A percentile compares a stretch with the other conserved stretches of the same genome.
phyloP scores from a whole-genome alignment of 768 basidiomycete species.

The Mycena rebaudengoi region DNA sequence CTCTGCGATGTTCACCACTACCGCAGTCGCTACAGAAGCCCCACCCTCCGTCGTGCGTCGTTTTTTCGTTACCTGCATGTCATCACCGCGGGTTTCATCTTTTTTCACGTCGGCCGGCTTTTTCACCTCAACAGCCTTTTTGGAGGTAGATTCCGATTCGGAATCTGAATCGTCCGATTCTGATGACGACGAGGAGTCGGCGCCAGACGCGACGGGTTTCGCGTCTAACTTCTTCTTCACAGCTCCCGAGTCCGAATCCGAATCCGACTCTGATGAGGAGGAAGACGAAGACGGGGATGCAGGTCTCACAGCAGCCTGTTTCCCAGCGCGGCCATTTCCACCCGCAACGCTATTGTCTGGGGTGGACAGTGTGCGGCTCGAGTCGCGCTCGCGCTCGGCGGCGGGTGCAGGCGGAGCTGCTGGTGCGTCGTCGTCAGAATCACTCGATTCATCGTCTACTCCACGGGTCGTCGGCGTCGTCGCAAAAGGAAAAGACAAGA shows the following conservation, averaged over 20 bases:
- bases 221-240: too few relatives aligned
- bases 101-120: slow-evolving; percentile 15
- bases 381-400: too few relatives aligned
- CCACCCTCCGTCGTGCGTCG: slow-evolving; percentile 64
- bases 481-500: slow-evolving; percentile 7
- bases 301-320: not conserved
- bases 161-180: slow-evolving; percentile 25
- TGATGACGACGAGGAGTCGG: slow-evolving; percentile 25
- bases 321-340: not conserved
- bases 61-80: slow-evolving; percentile 62
- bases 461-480: slow-evolving; percentile 3
- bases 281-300: not conserved
- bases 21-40: slow-evolving; percentile 55
- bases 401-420: too few relatives aligned
- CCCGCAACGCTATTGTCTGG: not conserved
- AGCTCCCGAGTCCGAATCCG: slow-evolving; percentile 38
- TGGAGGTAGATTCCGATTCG: not conserved
- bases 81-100: slow-evolving; percentile 20
- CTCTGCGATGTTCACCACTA: slow-evolving; percentile 33
- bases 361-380: slow-evolving; percentile 47
- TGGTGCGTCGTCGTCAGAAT: slow-evolving; percentile 25
- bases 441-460: slow-evolving; percentile 49
- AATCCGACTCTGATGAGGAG: slow-evolving; percentile 27
- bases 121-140: slow-evolving; percentile 14
- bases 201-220: too few relatives aligned